phyloP scores from a whole-genome alignment of 352 stramenopile genomes.

The Phytophthora colocasiae region DNA sequence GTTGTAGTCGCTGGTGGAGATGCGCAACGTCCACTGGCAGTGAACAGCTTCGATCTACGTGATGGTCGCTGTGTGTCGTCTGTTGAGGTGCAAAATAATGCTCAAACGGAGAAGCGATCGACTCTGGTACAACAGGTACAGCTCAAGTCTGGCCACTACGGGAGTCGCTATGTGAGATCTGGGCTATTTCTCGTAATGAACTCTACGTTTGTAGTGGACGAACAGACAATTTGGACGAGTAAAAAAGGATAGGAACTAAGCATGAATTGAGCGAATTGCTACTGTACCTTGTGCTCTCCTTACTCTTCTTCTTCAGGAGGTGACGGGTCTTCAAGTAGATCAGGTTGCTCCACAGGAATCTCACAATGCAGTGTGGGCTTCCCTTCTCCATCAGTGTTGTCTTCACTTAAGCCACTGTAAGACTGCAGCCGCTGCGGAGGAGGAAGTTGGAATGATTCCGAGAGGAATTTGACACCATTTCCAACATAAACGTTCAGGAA shows the following conservation, averaged over 20 bases:
- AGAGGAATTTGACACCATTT: conserved; percentile 79
- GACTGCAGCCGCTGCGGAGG: conserved; percentile 57
- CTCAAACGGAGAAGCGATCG: conserved; percentile 10
- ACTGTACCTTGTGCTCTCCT: conserved; percentile 4
- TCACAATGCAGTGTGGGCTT: conserved; percentile 63
- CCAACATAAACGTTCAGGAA: conserved; percentile 93
- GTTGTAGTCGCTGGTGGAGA: conserved; percentile 48
- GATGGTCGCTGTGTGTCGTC: conserved; percentile 32
- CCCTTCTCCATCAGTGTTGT: conserved; percentile 36
- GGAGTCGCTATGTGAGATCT: conserved; percentile 39
- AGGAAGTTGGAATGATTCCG: conserved; percentile 64
- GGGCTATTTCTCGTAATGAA: conserved; percentile 47
- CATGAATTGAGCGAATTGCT: conserved; percentile 11
- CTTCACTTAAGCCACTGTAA: conserved; percentile 53
- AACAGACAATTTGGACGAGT: conserved; percentile 12
- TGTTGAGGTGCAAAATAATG: conserved; percentile 18
- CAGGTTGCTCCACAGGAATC: conserved; percentile 67
- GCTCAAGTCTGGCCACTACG: conserved; percentile 18
- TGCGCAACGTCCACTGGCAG: conserved; percentile 13
- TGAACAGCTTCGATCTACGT: conserved; percentile 44
- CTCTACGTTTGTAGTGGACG: conserved; percentile 42
- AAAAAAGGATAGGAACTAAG: conserved; percentile 2
- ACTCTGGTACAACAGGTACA: conserved; percentile 50
- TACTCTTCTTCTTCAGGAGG: conserved; percentile 65
- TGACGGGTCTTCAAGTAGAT: conserved; percentile 83